phyloP scores from a whole-genome alignment of 1,139 yeast genomes.

The Saccharomyces pastorianus region DNA sequence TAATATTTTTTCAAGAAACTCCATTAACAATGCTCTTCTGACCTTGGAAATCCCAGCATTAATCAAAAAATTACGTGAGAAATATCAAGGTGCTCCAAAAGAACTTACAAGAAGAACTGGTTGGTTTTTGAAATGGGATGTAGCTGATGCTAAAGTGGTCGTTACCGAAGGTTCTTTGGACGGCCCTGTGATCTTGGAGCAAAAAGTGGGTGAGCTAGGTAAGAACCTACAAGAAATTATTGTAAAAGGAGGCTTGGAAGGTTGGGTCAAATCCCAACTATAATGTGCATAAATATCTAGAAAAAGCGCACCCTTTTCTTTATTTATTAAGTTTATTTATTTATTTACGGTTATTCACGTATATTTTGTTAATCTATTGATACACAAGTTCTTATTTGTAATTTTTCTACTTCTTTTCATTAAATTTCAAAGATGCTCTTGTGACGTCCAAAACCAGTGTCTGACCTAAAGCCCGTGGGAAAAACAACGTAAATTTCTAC shows the following conservation, averaged over 20 bases:
- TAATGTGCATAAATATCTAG: conserved; percentile 17
- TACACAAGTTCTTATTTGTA: neutral
- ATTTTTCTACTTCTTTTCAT: neutral
- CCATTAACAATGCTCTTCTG: conserved; percentile 88
- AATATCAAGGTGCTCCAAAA: conserved; percentile 43
- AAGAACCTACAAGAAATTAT: conserved; percentile 92
- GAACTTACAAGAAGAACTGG: conserved; percentile 93
- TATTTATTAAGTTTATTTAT: neutral
- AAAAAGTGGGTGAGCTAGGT: conserved; percentile 92
- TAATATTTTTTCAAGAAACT: conserved; percentile 89
- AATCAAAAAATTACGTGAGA: conserved; percentile 65
- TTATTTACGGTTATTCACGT: neutral
- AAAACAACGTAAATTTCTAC: neutral
- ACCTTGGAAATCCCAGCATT: conserved; percentile 89
- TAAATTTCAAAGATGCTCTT: neutral
- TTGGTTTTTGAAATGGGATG: conserved; percentile 90
- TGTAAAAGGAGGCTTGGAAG: conserved; percentile 95
- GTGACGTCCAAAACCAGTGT: neutral
- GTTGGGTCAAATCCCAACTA: conserved; percentile 86
- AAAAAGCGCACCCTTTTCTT: neutral
- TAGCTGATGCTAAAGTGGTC: conserved; percentile 68
- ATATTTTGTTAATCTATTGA: neutral
- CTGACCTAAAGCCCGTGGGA: neutral
- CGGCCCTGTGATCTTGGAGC: conserved; percentile 57
- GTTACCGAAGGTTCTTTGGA: conserved; percentile 55